phyloP scores from a whole-genome alignment of 768 basidiomycete species.

The Russula lepida region DNA sequence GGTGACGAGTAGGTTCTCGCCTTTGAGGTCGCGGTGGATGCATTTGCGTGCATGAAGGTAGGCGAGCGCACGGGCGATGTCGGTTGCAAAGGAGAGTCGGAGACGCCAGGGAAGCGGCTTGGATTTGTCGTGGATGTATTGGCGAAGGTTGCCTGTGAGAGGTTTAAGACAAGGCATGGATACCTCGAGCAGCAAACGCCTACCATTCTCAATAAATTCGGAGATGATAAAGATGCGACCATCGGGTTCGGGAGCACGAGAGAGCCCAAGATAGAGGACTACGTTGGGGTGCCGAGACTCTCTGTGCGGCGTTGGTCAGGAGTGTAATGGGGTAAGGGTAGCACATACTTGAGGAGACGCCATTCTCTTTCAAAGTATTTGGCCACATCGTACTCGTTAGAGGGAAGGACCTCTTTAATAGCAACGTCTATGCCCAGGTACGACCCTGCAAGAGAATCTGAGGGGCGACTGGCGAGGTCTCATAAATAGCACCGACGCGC shows the following conservation, averaged over 20 bases:
- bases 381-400: constrained; percentile 83
- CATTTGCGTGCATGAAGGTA: constrained; percentile 93
- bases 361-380: constrained; percentile 99
- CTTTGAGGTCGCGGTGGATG: constrained; percentile 89
- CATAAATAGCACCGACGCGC: constrained; percentile 30
- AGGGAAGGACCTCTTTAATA: constrained; percentile 92
- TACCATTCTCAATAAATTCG: constrained; percentile 85
- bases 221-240: constrained; percentile 90
- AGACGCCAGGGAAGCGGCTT: constrained; percentile 90
- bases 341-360: constrained; percentile 78
- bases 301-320: constrained; percentile 27
- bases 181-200: neutral
- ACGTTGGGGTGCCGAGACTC: constrained; percentile 90
- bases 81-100: constrained; percentile 88
- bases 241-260: constrained; percentile 66
- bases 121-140: constrained; percentile 79
- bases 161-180: neutral
- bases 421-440: constrained; percentile 97
- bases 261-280: constrained; percentile 87
- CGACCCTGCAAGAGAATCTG: constrained; percentile 38
- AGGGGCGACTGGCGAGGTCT: neutral
- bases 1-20: constrained; percentile 94
- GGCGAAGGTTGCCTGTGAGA: constrained; percentile 60
- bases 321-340: constrained; percentile 7
- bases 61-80: constrained; percentile 90